A percentile compares a stretch with the other conserved stretches of the same genome.
phyloP scores from a whole-genome alignment of 2,329 filamentous ascomycete species.

The Cercospora sojina region DNA sequence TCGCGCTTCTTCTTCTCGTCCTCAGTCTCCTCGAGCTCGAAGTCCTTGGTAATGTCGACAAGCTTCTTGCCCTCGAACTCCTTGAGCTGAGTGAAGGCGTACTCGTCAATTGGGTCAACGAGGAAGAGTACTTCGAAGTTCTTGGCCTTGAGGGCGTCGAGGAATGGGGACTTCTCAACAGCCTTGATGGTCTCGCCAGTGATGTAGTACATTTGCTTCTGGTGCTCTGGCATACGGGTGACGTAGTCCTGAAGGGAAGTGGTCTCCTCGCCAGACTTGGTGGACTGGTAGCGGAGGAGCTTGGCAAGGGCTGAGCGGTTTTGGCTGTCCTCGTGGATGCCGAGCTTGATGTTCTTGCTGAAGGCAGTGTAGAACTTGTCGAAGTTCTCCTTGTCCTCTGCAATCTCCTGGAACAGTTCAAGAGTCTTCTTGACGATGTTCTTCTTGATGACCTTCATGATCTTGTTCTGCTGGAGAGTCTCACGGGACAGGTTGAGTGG shows the following conservation, averaged over 20 bases:
- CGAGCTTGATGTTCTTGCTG: constrained; percentile 99
- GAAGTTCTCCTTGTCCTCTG: constrained; percentile 99
- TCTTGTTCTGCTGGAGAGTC: constrained; percentile 99
- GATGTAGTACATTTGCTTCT: constrained; percentile 99
- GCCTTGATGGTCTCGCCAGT: constrained; percentile 99
- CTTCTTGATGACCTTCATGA: constrained; percentile 99
- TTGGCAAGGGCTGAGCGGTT: constrained; percentile 92
- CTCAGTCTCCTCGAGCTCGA: constrained; percentile 99
- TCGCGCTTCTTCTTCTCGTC: constrained; percentile 98
- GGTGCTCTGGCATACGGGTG: constrained; percentile 99
- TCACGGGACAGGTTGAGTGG: constrained; percentile 99
- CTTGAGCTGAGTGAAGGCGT: constrained; percentile 99
- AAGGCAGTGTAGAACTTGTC: constrained; percentile 99
- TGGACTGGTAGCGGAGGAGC: constrained; percentile 98
- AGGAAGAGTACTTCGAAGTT: constrained; percentile 99
- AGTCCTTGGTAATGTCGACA: constrained; percentile 99
- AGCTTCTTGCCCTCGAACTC: constrained; percentile 99
- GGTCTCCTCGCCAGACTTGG: constrained; percentile 97
- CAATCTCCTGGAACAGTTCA: constrained; percentile 98
- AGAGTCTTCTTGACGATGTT: constrained; percentile 99
- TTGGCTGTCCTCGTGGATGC: constrained; percentile 99
- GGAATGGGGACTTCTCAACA: constrained; percentile 96
- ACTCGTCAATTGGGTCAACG: constrained; percentile 98
- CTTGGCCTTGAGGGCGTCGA: constrained; percentile 98
- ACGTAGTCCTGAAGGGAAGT: constrained; percentile 97